Percentiles rank a stretch among this genome's conserved stretches.
Conservation (phyloP, 1,139 yeast genomes). For the Arxiozyma heterogenica region DNA sequence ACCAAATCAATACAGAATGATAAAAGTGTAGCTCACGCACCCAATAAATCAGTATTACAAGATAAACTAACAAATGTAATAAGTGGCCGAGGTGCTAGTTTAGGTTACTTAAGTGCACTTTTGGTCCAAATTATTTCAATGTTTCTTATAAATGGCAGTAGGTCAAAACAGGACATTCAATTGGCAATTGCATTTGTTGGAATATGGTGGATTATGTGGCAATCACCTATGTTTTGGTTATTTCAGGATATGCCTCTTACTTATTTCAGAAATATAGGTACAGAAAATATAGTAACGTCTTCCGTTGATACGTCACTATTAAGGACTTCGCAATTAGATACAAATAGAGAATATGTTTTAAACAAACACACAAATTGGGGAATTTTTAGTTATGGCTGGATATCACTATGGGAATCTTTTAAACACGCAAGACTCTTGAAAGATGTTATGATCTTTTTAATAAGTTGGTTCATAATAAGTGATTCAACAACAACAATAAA, state of each 20-base stretch:
- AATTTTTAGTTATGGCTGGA: slow-evolving; percentile 50
- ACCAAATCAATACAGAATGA: slow-evolving; percentile 13
- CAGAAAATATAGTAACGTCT: background rate
- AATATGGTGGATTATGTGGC: slow-evolving; percentile 62
- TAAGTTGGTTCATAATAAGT: slow-evolving; percentile 63
- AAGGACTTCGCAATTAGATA: background rate
- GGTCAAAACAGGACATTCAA: slow-evolving; percentile 41
- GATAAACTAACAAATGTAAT: slow-evolving; percentile 35
- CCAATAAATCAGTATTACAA: slow-evolving; percentile 17
- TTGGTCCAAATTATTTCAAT: slow-evolving; percentile 51
- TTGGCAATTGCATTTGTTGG: slow-evolving; percentile 53
- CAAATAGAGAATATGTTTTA: background rate
- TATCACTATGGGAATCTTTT: slow-evolving; percentile 42
- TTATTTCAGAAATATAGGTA: background rate
- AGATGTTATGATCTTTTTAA: slow-evolving; percentile 50
- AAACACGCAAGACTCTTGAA: slow-evolving; percentile 46
- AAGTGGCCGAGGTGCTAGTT: slow-evolving; percentile 58
- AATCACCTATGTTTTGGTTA: slow-evolving; percentile 43
- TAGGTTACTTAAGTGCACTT: slow-evolving; percentile 57
- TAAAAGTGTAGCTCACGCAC: slow-evolving; percentile 2
- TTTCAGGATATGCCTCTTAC: slow-evolving; percentile 30
- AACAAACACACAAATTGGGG: slow-evolving; percentile 3
- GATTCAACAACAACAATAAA: slow-evolving; percentile 67
- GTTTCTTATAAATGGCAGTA: slow-evolving; percentile 38
- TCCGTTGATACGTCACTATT: background rate